Evolutionary conservation across 768 basidiomycete genomes (phyloP), one percentile per base, ranked within the genome.

Genomic region (Nidula microcarpa): DNA sequence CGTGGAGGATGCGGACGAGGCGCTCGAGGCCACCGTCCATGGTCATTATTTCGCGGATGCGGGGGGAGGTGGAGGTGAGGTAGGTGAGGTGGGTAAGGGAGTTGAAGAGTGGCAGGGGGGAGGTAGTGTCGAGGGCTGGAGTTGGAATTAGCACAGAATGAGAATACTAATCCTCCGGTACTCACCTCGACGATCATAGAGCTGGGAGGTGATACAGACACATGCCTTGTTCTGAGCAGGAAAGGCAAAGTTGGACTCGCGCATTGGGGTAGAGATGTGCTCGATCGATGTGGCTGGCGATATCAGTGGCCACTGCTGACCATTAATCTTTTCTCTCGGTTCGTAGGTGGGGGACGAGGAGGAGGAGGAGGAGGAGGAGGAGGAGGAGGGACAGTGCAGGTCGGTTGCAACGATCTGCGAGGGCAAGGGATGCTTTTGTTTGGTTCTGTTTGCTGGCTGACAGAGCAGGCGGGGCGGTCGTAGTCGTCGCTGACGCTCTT

Each of bases 1-100:
- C 91, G 62, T 89, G 89, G 8, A 96, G 78, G 57, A 99, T 92
- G 53, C 90, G 84, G 11, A 98, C 90, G 33, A 99, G 86, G 11
- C 96, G 87, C 65, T 99, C 97, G 14, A 99, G 84, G 1, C 97
- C 97, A 46, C 97, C 97, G 64, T 98, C 96, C 81, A 90, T 87
- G 32, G 94, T 96, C 82, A 99, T 91, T 61, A 97, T 98, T 72
- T 99, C 97, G 54, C 96, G 87, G 72, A 99, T 98, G 51, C 94
- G 86, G 1, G 97, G 95, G 0, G 95, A 97, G 5, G 97, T 98
- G 1, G 93, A 94, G 6, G 96, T 98, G 58, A 99, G 88, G 72
- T 97, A 95, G 48, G 91, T 90, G 52, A 98, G 87, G 73, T 97
- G 94, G 33, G 91, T 94, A 50, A 98, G 85, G 39, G 95, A 98